Base-by-base conservation (phyloP, 257 asterid species). In the Echium plantagineum region DNA sequence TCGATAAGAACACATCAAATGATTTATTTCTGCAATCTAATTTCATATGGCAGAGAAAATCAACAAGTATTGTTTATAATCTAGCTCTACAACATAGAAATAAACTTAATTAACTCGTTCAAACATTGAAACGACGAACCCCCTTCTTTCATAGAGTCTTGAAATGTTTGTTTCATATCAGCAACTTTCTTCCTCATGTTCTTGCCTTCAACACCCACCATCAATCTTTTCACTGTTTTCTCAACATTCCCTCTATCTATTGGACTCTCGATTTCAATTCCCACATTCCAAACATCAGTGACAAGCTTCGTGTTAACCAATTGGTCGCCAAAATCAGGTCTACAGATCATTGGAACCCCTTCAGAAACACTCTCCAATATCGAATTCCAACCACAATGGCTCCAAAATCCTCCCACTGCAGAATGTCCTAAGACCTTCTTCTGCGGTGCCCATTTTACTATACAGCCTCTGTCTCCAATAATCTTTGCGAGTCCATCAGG, bases 301-400 rank as follows among this genome's bases (percentile, higher is more conserved):
- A 75, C 9, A 48, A 60, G 71, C 59, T 71, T 64, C 7, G 77
- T 31, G 30, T 75, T 75, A n/a, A 66, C 20, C 35, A 21, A 15
- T 52, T 75, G 76, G 21, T 75, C 80, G 1, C 63, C 66, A 1
- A 75, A 64, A 42, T 21, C 21, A 2, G 77, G 77, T 19, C 71
- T 58, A 60, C 77, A 75, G 16, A 75, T 71, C 73, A 71, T 67
- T 10, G 76, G 73, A 53, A 71, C 69, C 3, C 69, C 80, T 67
- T 71, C 74, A n/a, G n/a, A n/a, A n/a, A n/a, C n/a, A n/a, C n/a
- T n/a, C n/a, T n/a, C n/a, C n/a, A n/a, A n/a, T n/a, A n/a, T n/a
- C n/a, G n/a, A n/a, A n/a, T n/a, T n/a, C n/a, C n/a, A n/a, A n/a
- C n/a, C n/a, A n/a, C n/a, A n/a, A n/a, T n/a, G n/a, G n/a, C n/a